Base-by-base conservation (phyloP, 2,329 filamentous ascomycete species). In the Coniochaeta sp. region DNA sequence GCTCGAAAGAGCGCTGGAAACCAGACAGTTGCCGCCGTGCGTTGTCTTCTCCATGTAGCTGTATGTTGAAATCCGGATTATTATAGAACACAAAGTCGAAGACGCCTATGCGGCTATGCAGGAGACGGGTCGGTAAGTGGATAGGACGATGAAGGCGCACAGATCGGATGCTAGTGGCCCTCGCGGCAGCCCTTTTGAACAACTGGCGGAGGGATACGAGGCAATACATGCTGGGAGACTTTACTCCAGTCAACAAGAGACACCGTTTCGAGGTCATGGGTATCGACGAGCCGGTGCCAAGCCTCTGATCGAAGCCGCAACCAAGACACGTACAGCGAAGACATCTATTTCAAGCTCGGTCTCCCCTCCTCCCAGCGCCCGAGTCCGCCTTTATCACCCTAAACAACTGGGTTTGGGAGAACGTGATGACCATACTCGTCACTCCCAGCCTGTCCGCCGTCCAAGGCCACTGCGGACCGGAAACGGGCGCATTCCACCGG, bases 51-150 rank as follows among this genome's bases (percentile, higher is more conserved):
- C 66, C 6, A 60, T 69, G 16, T 68, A 72, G 26, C 64, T 72
- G 3, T 69, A 69, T 54, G 63, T 69, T 33, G 69, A 73, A 33
- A 70, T 73, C 33, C 71, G 70, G 1, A 65, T 66, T 40, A 70
- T 70, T 34, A 59, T 72, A 24, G 71, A 72, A n/a, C 58, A 56
- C 1, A 60, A 64, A 14, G 60, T 56, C 43, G 38, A 9, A 43
- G 38, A 65, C 19, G 58, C 65, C 0, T 69, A 68, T 33, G 57
- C 64, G 40, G 61, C 65, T 17, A 58, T 69, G 11, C 67, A 67
- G 50, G 9, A 31, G 17, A 70, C 64, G 1, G 69, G 62, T 1
- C 22, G 47, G 3, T 43, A 33, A 12, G 61, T 62, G 8, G 61
- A 65, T 12, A 26, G 62, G 9, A 61, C 59, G 17, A 59, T 69